Evolutionary conservation across 164 flowering plant genomes (phyloP).

Genomic region (Aristolochia fimbriata): DNA sequence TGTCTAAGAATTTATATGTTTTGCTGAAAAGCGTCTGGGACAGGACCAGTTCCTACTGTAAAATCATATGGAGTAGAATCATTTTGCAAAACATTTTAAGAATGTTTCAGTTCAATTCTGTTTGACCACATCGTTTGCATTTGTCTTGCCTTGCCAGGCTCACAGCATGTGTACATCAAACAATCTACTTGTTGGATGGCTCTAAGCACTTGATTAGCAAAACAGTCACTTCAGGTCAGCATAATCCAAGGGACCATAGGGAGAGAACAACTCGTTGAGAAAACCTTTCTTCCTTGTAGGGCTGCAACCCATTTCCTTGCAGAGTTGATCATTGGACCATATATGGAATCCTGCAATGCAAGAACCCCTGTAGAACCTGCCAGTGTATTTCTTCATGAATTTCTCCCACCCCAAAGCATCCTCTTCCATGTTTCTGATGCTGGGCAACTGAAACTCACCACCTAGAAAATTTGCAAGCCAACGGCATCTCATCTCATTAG

Average conservation of each 20-base stretch:
- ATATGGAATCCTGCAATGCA: conserved; percentile 36
- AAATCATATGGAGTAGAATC: too few species aligned
- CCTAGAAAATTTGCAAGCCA: conserved; percentile 36
- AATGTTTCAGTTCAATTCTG: too few species aligned
- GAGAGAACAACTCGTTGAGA: conserved; percentile 40
- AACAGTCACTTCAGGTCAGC: neutral
- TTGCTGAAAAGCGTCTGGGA: too few species aligned
- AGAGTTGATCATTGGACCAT: conserved; percentile 70
- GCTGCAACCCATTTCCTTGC: conserved; percentile 67
- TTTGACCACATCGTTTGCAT: too few species aligned
- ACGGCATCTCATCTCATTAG: conserved; percentile 50
- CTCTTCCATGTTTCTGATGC: conserved; percentile 43
- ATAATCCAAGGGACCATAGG: conserved; percentile 57
- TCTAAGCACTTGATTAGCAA: too few species aligned
- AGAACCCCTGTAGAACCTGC: conserved; percentile 28
- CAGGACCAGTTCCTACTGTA: too few species aligned
- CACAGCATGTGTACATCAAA: too few species aligned
- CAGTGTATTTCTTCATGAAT: conserved; percentile 30
- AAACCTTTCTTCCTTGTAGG: conserved; percentile 52
- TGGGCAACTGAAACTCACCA: conserved; percentile 27
- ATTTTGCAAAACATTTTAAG: too few species aligned
- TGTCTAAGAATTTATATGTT: too few species aligned
- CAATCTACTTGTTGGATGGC: too few species aligned
- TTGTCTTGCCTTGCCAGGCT: too few species aligned
- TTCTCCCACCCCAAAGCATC: conserved; percentile 38